Evolutionary conservation across 2,329 filamentous ascomycete genomes (phyloP), one percentile per base, ranked within the genome.

Genomic region (Aspergillus jensenii): DNA sequence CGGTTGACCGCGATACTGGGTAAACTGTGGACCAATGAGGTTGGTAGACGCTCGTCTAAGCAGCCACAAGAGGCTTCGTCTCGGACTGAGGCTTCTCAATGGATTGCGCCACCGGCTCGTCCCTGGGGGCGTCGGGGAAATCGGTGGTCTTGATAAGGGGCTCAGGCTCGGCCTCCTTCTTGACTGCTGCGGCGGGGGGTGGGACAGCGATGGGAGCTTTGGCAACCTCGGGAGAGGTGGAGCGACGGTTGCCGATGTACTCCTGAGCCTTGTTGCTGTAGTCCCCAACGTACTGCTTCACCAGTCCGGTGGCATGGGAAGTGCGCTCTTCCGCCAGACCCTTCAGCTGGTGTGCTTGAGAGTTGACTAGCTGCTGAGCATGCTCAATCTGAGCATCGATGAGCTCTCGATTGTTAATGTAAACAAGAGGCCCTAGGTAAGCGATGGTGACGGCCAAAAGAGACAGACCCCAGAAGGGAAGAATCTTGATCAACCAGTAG

Each of bases 401-500:
- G 63, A 84, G 67, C 64, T 87, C 84, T 68, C 83, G 83, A 80
- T 88, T 87, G 77, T 80, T 81, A 68, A 87, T 80, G 77, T 88
- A 88, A 70, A 86, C 67, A 58, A 88, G 78, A 52, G 86, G 86
- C 43, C 77, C 81, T 55, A 87, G 76, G 77, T 85, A 88, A 68
- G 82, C 74, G 62, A 82, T 71, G 56, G 79, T 78, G 59, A 83
- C 83, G 55, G 76, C 79, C 67, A 87, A 78, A 62, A 88, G 75
- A 54, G 82, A 75, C 63, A 88, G 76, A 31, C 84, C 85, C 86
- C 86, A 88, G 65, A 86, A 75, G n/a, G 86, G 86, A 62, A 87
- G 76, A 68, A 86, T 79, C 74, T 86, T 87, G 77, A 88, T 84
- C 65, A 88, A 78, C 79, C 82, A 87, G 79, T 88, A 88, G 63